Base-by-base conservation (phyloP, 2,329 filamentous ascomycete genomes). In the Fusarium caatingaense region DNA sequence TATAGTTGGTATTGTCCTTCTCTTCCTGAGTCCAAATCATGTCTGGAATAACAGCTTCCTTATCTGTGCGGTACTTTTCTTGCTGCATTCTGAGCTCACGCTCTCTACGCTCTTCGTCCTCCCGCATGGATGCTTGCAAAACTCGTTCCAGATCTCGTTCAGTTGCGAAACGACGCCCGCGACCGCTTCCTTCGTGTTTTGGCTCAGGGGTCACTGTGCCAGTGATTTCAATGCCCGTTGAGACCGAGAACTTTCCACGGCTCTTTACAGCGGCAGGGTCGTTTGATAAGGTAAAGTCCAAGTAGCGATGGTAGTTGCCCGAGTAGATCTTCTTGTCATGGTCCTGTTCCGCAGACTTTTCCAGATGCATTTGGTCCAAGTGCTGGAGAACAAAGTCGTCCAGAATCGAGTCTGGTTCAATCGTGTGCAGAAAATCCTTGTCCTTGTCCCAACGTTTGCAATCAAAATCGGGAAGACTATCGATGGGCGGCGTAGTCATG, bases 91-190 rank as follows among this genome's bases (percentile, higher is more conserved):
- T 83, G 47, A 85, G 80, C 69, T 92, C 90, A 49, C 91, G 88
- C 70, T 93, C 91, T 62, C 88, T 86, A 34, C 88, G 85, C 74
- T 93, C 91, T 67, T 91, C 89, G 63, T 92, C 91, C 69, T 91
- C 89, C 23, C 87, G 86, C 74, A 90, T 87, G 0, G 92, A 94
- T 72, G 92, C 89, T 75, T 92, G 88, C 49, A 94, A 80, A 9
- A 92, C 90, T 40, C 88, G 86, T 76, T 94, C 89, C 9, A 94
- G 79, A 64, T 94, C 92, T 54, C 91, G 88, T 74, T 94, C 92
- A 18, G 90, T 92, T 16, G 88, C 89, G 76, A 89, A 92, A 59
- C 88, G 83, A 62, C 85, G 86, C 56, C 86, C 78, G 28, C 81
- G 74, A 28, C 87, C 82, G 65, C 87, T 82, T 8, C 86, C 84